Evolutionary conservation across 805 yeast species (phyloP).

Genomic region (Myxozyma sirexii): DNA sequence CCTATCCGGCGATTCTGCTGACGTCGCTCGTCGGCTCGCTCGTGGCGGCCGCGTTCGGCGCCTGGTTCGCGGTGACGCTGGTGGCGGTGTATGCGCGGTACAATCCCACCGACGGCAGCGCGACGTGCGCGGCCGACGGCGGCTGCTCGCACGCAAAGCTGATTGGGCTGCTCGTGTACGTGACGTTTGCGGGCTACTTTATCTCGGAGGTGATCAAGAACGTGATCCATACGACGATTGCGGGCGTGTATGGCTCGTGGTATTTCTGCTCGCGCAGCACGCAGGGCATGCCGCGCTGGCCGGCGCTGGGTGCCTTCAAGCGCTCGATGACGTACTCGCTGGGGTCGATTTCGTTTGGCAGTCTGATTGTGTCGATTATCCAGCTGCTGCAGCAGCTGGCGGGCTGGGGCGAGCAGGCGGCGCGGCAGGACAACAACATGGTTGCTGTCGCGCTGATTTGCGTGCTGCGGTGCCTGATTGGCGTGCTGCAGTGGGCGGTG

Average conservation of each 20-base stretch:
- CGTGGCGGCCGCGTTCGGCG: conserved; percentile 62
- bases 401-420: conserved; percentile 55
- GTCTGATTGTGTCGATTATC: conserved; percentile 68
- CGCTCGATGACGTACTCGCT: conserved; percentile 83
- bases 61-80: conserved; percentile 66
- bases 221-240: conserved; percentile 74
- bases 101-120: conserved; percentile 57
- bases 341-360: conserved; percentile 89
- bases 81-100: conserved; percentile 79
- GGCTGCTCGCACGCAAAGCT: conserved; percentile 61
- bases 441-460: conserved; percentile 57
- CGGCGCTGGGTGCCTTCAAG: conserved; percentile 78
- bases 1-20: conserved; percentile 68
- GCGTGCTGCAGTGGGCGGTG: conserved; percentile 75
- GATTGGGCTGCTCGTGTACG: conserved; percentile 69
- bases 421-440: conserved; percentile 54
- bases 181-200: conserved; percentile 80
- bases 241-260: conserved; percentile 91
- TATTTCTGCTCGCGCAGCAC: conserved; percentile 76
- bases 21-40: conserved; percentile 64
- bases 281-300: conserved; percentile 75
- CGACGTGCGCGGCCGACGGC: conserved; percentile 58
- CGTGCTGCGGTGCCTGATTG: conserved; percentile 58
- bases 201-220: conserved; percentile 82
- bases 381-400: conserved; percentile 65